Evolutionary conservation across 192 early-diverging fungal species (phyloP), one percentile per base, ranked within the genome.

Genomic region (Umbelopsis isabellina): DNA sequence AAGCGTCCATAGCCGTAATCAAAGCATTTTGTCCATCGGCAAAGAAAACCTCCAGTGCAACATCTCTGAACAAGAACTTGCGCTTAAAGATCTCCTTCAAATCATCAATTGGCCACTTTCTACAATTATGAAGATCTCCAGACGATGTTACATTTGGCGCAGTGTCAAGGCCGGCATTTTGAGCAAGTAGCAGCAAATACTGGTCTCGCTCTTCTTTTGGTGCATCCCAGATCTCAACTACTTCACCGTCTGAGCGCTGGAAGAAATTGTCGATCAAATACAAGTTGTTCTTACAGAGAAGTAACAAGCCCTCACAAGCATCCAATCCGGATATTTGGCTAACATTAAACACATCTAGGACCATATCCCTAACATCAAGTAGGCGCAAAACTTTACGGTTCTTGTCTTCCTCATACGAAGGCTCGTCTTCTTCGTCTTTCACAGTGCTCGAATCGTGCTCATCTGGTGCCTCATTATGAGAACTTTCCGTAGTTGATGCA

Each of bases 21-120:
- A 95, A 72, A 46, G 86, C 88, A 75, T 87, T 92, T 6, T 86
- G 84, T 11, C 88, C 86, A 75, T 95, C 91, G 1, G 81, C 72
- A 72, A 95, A 93, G 71, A 95, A 95, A 23, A 93, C 73, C 76
- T 95, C 94, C 9, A 94, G 46, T 12, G 91, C 93, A 47, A 89
- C 87, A 66, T 91, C 90, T 27, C 91, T 53, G 58, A 90, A 90
- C 3, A 88, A 71, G 55, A 87, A 90, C 67, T 82, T 76, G 46
- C 88, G 65, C 65, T 88, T 87, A 68, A 89, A 86, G 1, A 92
- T 82, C 69, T 91, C 89, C 45, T 83, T 80, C 30, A 91, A 81
- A 72, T 91, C 90, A 16, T 84, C 84, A 47, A 80, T 85, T 27
- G 83, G 78, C 69, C 82, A 85, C 66, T 83, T 83, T 21, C 79